These are phyloP conservation scores for Globisporangium rhizosaccharum DNA, from an alignment of 352 stramenopile species.

Conservation along the genomic window DNA sequence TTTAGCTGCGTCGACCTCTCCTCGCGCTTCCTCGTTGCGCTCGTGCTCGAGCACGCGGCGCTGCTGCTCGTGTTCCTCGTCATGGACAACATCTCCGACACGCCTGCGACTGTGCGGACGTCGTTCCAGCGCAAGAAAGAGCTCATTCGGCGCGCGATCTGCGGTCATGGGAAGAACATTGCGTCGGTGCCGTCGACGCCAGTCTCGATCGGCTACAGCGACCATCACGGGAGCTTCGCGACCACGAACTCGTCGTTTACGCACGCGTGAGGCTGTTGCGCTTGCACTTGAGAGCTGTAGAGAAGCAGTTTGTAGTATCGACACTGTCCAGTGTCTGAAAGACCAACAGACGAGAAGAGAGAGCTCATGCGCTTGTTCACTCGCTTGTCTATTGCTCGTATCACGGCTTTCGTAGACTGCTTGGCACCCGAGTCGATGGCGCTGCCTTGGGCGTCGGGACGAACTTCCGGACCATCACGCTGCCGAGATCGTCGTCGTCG, in stretches of 20 bases:
- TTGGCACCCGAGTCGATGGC: neutral
- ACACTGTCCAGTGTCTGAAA: no score
- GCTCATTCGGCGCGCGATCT: constrained; percentile 80
- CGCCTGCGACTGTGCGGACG: constrained; percentile 60
- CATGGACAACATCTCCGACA: constrained; percentile 80
- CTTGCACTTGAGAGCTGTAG: neutral
- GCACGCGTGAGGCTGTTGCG: constrained; percentile 3
- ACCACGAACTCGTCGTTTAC: constrained; percentile 12
- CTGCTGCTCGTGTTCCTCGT: constrained; percentile 74
- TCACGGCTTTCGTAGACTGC: neutral
- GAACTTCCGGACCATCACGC: constrained; percentile 9
- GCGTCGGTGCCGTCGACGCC: constrained; percentile 15
- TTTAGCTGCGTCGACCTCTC: constrained; percentile 75
- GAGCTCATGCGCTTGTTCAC: no score
- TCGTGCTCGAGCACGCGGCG: constrained; percentile 70
- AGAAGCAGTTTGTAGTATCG: neutral
- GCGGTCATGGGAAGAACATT: constrained; percentile 45
- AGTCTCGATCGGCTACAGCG: constrained; percentile 1
- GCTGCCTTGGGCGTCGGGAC: neutral
- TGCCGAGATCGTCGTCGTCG: constrained; percentile 7
- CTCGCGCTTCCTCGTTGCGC: constrained; percentile 71
- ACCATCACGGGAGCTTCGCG: constrained; percentile 16
- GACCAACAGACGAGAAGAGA: no score
- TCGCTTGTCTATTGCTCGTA: neutral
- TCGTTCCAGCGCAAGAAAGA: constrained; percentile 85